phyloP scores from a whole-genome alignment of 345 rosid species.

The Syzygium aromaticum region DNA sequence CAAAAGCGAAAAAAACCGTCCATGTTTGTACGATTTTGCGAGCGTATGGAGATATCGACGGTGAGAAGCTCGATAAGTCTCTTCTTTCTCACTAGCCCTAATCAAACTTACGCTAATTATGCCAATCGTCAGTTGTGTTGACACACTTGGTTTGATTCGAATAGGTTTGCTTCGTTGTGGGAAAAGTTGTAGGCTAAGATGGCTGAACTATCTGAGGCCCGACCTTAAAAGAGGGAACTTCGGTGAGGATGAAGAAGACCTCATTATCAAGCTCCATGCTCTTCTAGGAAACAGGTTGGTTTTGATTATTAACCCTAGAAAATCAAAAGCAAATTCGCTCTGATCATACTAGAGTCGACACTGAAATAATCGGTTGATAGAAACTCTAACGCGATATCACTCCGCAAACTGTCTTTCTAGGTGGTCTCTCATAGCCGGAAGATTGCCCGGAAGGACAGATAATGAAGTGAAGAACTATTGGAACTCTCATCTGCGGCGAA shows the following conservation, averaged over 20 bases:
- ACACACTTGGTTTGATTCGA: background rate
- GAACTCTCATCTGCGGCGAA: slow-evolving; percentile 22
- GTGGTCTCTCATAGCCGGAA: slow-evolving; percentile 29
- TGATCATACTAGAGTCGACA: background rate
- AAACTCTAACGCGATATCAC: background rate
- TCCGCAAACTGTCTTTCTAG: background rate
- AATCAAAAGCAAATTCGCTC: background rate
- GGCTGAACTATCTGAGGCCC: slow-evolving; percentile 26
- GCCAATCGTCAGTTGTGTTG: background rate
- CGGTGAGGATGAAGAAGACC: slow-evolving; percentile 26
- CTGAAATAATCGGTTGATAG: background rate
- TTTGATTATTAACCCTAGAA: background rate
- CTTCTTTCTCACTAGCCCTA: background rate
- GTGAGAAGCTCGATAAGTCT: background rate
- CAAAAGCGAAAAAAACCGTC: background rate
- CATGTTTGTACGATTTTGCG: background rate
- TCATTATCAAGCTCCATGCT: slow-evolving; percentile 24
- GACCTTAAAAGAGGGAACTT: slow-evolving; percentile 27
- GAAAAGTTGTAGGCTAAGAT: slow-evolving; percentile 25
- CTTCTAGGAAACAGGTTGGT: slow-evolving; percentile 22
- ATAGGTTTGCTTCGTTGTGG: slow-evolving; percentile 18
- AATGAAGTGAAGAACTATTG: slow-evolving; percentile 30
- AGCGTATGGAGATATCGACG: background rate
- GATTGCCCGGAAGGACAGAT: slow-evolving; percentile 26
- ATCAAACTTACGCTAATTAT: background rate